Evolutionary conservation across 2,329 filamentous ascomycete species (phyloP), one percentile per base, ranked within the genome.

Genomic region (Pseudopyrenochaeta lycopersici): DNA sequence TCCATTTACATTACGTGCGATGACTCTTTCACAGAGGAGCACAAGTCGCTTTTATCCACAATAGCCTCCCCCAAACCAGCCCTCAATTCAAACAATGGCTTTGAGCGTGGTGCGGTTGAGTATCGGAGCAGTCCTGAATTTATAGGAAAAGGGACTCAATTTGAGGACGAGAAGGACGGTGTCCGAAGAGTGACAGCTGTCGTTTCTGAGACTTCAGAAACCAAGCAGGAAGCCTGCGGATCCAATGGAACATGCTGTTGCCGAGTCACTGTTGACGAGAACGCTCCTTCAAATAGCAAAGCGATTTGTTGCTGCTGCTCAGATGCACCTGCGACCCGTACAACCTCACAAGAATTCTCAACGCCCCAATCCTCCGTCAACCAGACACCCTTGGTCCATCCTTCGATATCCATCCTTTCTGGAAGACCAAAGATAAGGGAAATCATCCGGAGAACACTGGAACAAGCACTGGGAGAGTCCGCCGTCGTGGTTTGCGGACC

Each of bases 401-500:
- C 69, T 35, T 66, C 60, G 46, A 66, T 75, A 55, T 57, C 64
- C 4, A 52, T 84, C 5, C 58, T 81, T 38, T 75, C 80, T 2
- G 84, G 85, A 9, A 80, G 86, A 4, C 86, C 86, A 0, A 73
- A 80, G 18, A 73, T 82, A 3, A 74, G 75, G 15, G 77, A 75
- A 14, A 78, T 88, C 48, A 83, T 88, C 20, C 77, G 82, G 23
- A 80, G 80, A 41, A 77, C 80, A 1, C 76, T 89, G 0, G 86
- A 89, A 68, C 76, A 80, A 41, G 86, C 86, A 0, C 69, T 80
- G 11, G 87, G 87, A 2, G 87, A 90, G 71, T 86, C 81, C 29
- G 85, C 83, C 0, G 83, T 89, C 0, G 81, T 88, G 2, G 85
- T 85, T 0, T 89, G 87, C 63, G 87, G 87, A 12, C 85, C 85